phyloP scores from a whole-genome alignment of 2,329 filamentous ascomycete species.

The Fusarium zealandicum region DNA sequence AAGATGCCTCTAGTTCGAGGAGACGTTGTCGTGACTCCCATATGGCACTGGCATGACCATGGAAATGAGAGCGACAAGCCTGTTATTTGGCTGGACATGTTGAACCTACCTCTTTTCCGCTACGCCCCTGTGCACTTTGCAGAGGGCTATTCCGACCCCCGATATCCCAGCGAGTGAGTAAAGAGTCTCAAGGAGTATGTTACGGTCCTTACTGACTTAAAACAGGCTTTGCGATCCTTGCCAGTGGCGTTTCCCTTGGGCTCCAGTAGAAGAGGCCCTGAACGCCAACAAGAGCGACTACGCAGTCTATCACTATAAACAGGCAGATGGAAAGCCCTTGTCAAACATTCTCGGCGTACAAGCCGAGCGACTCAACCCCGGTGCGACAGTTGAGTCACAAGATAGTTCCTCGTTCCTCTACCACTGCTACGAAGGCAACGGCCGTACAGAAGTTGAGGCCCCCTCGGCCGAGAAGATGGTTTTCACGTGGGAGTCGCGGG shows the following conservation, averaged over 20 bases:
- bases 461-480: slow-evolving; percentile 43
- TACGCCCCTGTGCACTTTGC: slow-evolving; percentile 62
- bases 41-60: slow-evolving; percentile 68
- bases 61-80: slow-evolving; percentile 62
- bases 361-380: slow-evolving; percentile 56
- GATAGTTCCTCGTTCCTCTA: slow-evolving; percentile 61
- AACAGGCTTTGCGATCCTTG: slow-evolving; percentile 45
- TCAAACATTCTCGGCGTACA: slow-evolving; percentile 56
- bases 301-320: slow-evolving; percentile 48
- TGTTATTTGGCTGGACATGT: slow-evolving; percentile 65
- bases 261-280: slow-evolving; percentile 49
- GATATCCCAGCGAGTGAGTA: slow-evolving; percentile 57
- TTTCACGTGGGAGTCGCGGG: slow-evolving; percentile 54
- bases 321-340: slow-evolving; percentile 42
- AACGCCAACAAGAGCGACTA: slow-evolving; percentile 43
- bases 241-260: slow-evolving; percentile 55
- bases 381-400: slow-evolving; percentile 45
- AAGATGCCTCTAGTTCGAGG: slow-evolving; percentile 60
- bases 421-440: slow-evolving; percentile 59
- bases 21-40: slow-evolving; percentile 64
- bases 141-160: slow-evolving; percentile 54
- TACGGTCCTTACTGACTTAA: too few species aligned
- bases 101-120: slow-evolving; percentile 61
- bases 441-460: slow-evolving; percentile 50
- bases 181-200: accelerated